Evolutionary conservation across 345 rosid species (phyloP).

Genomic region (Angophora floribunda): DNA sequence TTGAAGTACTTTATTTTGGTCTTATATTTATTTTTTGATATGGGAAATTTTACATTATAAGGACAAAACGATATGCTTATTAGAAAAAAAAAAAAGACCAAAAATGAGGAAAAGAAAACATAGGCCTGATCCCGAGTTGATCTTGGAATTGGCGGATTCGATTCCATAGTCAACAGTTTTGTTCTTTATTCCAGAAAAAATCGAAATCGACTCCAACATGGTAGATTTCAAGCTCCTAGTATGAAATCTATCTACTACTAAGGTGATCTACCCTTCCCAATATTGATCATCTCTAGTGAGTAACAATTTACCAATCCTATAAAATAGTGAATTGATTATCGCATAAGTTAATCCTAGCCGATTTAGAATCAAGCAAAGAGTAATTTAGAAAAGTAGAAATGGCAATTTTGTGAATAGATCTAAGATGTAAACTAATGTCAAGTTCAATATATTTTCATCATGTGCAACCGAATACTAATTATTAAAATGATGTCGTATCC

Average conservation of each 20-base stretch:
- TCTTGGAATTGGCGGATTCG: too few species aligned
- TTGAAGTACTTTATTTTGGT: background rate
- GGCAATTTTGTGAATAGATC: background rate
- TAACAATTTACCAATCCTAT: background rate
- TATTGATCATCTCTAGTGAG: background rate
- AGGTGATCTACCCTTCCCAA: background rate
- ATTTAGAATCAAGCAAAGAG: background rate
- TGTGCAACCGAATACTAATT: background rate
- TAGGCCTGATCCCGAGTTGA: accelerated
- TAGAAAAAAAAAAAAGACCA: background rate
- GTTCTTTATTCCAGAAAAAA: background rate
- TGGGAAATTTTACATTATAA: background rate
- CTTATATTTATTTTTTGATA: background rate
- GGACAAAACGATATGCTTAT: background rate
- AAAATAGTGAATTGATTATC: background rate
- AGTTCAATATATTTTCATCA: background rate
- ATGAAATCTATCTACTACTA: background rate
- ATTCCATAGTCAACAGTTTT: too few species aligned
- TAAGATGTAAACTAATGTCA: background rate
- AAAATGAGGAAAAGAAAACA: background rate
- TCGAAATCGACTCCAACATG: accelerated
- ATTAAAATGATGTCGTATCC: background rate
- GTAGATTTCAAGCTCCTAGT: background rate
- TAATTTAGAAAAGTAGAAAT: background rate
- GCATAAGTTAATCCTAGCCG: background rate